These are phyloP conservation scores for Dendrocalamus latiflorus DNA, from an alignment of 202 grass and related monocot genomes.

Conservation along the genomic window DNA sequence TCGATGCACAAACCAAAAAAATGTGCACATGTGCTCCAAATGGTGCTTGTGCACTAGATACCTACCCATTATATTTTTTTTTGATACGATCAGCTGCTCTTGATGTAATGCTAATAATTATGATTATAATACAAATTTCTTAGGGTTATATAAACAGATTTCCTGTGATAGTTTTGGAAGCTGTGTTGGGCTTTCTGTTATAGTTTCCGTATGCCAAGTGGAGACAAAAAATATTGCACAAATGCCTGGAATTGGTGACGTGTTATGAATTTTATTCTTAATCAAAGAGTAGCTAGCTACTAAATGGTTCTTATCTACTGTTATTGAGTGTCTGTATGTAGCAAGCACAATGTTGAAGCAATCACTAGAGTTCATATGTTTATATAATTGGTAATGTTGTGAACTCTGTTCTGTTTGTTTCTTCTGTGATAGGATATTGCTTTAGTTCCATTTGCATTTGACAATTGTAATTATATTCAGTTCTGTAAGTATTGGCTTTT, in stretches of 20 bases:
- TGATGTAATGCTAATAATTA: background rate
- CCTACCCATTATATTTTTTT: too few relatives aligned
- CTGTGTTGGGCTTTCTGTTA: too few relatives aligned
- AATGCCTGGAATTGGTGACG: background rate
- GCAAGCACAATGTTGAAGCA: background rate
- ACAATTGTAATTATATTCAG: slow-evolving; percentile 2
- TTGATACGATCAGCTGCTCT: background rate
- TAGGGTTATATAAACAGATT: background rate
- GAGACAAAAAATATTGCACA: background rate
- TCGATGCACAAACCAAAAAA: too few relatives aligned
- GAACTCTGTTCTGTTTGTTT: background rate
- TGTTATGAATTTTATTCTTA: background rate
- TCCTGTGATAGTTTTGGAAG: too few relatives aligned
- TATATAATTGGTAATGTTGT: background rate
- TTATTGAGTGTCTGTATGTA: background rate
- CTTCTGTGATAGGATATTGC: background rate
- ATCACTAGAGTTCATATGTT: background rate
- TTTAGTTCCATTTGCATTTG: background rate
- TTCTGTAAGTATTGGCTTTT: slow-evolving; percentile 17
- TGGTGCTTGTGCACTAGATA: too few relatives aligned
- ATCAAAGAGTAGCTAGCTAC: background rate
- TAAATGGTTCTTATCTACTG: background rate
- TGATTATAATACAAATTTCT: background rate
- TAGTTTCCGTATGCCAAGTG: too few relatives aligned
- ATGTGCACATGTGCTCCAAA: too few relatives aligned